Conservation (phyloP, 106 monocot genomes). For the Allium fistulosum region DNA sequence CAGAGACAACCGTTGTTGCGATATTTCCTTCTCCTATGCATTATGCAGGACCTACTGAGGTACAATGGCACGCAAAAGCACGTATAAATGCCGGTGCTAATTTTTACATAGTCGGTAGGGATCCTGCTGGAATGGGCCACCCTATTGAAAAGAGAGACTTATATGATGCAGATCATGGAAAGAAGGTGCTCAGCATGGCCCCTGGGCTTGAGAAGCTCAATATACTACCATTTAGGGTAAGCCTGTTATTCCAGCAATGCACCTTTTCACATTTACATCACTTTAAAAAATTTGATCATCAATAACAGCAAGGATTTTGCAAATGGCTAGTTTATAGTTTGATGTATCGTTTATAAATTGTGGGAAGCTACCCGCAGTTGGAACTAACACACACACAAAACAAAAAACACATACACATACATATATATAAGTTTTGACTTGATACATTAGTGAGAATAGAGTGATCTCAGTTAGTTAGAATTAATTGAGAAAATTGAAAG, state of each 20-base stretch:
- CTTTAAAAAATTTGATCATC: too few species aligned
- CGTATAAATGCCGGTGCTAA: conserved; percentile 94
- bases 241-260: background rate
- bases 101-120: conserved; percentile 95
- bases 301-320: too few species aligned
- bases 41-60: conserved; percentile 94
- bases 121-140: conserved; percentile 93
- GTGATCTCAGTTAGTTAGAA: too few species aligned
- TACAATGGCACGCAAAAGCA: conserved; percentile 96
- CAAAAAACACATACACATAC: too few species aligned
- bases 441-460: too few species aligned
- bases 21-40: conserved; percentile 98
- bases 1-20: conserved; percentile 85
- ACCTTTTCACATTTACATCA: too few species aligned
- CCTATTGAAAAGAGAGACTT: conserved; percentile 78
- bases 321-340: too few species aligned
- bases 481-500: too few species aligned
- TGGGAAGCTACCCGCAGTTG: too few species aligned
- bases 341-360: too few species aligned
- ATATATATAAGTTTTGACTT: too few species aligned
- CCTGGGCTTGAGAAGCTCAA: conserved; percentile 91
- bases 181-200: conserved; percentile 86
- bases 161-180: conserved; percentile 95
- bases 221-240: conserved; percentile 92
- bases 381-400: too few species aligned